Percentiles rank a stretch among this genome's conserved stretches.
Evolutionary conservation across 2,329 filamentous ascomycete species (phyloP).

Genomic region (Penicillium sp.): DNA sequence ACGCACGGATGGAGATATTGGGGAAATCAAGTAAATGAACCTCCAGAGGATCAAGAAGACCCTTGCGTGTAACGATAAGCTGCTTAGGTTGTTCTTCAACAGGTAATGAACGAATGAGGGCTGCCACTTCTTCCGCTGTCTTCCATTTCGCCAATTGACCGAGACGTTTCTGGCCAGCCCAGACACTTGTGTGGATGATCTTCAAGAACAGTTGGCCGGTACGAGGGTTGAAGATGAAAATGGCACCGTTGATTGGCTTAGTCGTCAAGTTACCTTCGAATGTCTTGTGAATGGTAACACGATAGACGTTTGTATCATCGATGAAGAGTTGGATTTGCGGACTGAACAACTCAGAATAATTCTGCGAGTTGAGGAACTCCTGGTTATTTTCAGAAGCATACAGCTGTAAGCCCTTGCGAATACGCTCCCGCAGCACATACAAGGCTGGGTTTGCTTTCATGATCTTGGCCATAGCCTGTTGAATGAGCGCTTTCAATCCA

Average conservation of each 20-base stretch:
- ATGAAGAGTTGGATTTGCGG: slow-evolving; percentile 99
- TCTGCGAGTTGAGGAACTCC: slow-evolving; percentile 98
- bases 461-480: slow-evolving; percentile 98
- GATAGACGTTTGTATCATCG: slow-evolving; percentile 98
- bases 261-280: slow-evolving; percentile 99
- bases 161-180: slow-evolving; percentile 98
- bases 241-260: slow-evolving; percentile 98
- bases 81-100: slow-evolving; percentile 99
- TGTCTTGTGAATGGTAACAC: slow-evolving; percentile 99
- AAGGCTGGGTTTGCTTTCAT: slow-evolving; percentile 99
- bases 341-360: slow-evolving; percentile 98
- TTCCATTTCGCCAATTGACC: slow-evolving; percentile 99
- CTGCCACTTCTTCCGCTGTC: slow-evolving; percentile 98
- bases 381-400: slow-evolving; percentile 99
- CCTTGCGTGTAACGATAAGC: slow-evolving; percentile 95
- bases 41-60: slow-evolving; percentile 92
- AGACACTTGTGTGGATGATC: slow-evolving; percentile 98
- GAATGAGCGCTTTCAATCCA: slow-evolving; percentile 87
- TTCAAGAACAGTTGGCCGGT: slow-evolving; percentile 97
- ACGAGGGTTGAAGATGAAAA: slow-evolving; percentile 99
- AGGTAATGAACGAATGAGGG: slow-evolving; percentile 87
- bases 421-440: slow-evolving; percentile 95
- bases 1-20: slow-evolving; percentile 97
- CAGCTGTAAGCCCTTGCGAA: slow-evolving; percentile 93
- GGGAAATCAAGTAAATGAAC: slow-evolving; percentile 97